Evolutionary conservation across 805 yeast species (phyloP), one percentile per base, ranked within the genome.

Genomic region (Sporopachydermia lactativora): DNA sequence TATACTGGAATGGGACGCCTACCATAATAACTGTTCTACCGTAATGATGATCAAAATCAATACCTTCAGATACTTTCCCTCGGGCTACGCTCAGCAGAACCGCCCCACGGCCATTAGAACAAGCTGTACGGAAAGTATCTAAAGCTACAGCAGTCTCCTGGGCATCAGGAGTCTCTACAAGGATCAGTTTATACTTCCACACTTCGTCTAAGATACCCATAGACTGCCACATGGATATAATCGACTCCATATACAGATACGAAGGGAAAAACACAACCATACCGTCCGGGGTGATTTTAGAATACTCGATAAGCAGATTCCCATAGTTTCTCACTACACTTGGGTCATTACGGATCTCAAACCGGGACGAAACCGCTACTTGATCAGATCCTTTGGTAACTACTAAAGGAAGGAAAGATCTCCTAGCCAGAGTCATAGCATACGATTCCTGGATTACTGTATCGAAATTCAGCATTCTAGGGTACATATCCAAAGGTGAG

Each of bases 181-280:
- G 64, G 48, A 92, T 89, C 49, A 92, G 66, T 57, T 92, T 92
- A 57, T 92, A 86, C 58, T 92, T 88, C 98, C 98, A 92, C 5
- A 92, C 97, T 59, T 92, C 97, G 57, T 92, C 99, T 51, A 92
- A 61, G 35, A 92, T 88, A 39, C 97, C 97, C 96, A 92, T 92
- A 11, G 79, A 80, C 62, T 92, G 98, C 99, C 99, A 92, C 83
- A 85, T 88, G 1, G 96, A 84, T 35, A 92, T 89, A 52, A 92
- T 92, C 52, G 94, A 82, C 59, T 92, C 99, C 98, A 92, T 92
- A 58, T 92, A 94, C 34, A 92, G 66, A 66, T 92, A 92, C 1
- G 95, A 82, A 0, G 99, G 99, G 62, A 92, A 92, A 65, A 92
- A 92, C 34, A 92, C 96, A 39, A 92, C 98, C 71, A 92, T 66